These are phyloP conservation scores for Ophiostoma novo-ulmi DNA, from an alignment of 2,329 filamentous ascomycete species.

Conservation along the genomic window DNA sequence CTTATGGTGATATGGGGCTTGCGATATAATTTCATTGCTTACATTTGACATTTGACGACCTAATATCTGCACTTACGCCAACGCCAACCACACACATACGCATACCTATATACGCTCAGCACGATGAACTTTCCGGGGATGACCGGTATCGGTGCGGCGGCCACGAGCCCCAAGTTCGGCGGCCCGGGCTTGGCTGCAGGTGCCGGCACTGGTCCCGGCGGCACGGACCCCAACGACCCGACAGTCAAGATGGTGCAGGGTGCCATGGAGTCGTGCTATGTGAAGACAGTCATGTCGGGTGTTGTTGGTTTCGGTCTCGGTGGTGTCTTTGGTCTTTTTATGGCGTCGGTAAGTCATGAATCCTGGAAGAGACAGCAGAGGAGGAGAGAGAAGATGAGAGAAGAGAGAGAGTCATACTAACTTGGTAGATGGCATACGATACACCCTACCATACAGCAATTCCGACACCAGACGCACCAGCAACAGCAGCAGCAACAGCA, in stretches of 20 bases:
- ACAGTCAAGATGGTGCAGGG: constrained; percentile 66
- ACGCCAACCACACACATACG: background rate
- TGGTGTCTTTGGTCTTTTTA: constrained; percentile 92
- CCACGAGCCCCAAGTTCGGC: constrained; percentile 22
- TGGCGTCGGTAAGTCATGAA: constrained; percentile 68
- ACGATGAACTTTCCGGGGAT: constrained; percentile 31
- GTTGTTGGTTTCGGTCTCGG: constrained; percentile 93
- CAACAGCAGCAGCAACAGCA: constrained; percentile 6
- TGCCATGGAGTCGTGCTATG: constrained; percentile 86
- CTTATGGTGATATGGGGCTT: background rate
- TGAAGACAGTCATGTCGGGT: constrained; percentile 83
- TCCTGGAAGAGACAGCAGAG: background rate
- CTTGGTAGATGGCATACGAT: constrained; percentile 87
- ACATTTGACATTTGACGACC: background rate
- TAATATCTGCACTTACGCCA: background rate
- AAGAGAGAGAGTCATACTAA: background rate
- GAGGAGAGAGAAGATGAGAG: background rate
- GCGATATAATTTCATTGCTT: constrained; percentile 2
- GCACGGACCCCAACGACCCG: constrained; percentile 43
- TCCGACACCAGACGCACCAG: constrained; percentile 25
- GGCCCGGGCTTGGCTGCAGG: constrained; percentile 34
- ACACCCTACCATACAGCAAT: constrained; percentile 64
- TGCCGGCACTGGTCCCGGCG: constrained; percentile 27
- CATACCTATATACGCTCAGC: background rate
- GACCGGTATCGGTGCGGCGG: constrained; percentile 29